phyloP scores from a whole-genome alignment of 305 asterid species.

The Fraxinus xanthoxyloides region DNA sequence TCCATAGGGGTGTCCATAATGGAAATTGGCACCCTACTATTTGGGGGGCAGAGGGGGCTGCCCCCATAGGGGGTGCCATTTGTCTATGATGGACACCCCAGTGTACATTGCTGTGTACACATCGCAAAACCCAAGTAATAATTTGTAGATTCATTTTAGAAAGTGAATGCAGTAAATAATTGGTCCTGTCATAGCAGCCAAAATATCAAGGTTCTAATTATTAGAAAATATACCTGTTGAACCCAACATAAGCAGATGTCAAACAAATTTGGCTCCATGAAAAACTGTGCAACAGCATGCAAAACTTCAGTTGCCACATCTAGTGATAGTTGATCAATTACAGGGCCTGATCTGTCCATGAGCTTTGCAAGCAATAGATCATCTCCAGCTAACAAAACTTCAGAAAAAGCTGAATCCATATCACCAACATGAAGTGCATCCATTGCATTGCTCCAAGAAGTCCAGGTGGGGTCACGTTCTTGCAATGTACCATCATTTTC shows the following conservation, averaged over 20 bases:
- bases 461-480: conserved; percentile 86
- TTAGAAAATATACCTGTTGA: conserved; percentile 71
- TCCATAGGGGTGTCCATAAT: too few relatives aligned
- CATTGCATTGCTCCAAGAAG: conserved; percentile 93
- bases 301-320: conserved; percentile 76
- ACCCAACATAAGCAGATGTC: conserved; percentile 85
- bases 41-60: too few relatives aligned
- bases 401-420: conserved; percentile 84
- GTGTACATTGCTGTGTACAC: too few relatives aligned
- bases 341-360: conserved; percentile 96
- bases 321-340: conserved; percentile 74
- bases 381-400: conserved; percentile 78
- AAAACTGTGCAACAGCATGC: conserved; percentile 73
- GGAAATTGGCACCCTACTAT: too few relatives aligned
- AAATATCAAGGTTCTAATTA: background rate
- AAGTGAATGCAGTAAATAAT: background rate
- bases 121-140: too few relatives aligned
- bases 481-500: conserved; percentile 63
- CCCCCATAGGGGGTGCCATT: too few relatives aligned
- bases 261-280: conserved; percentile 67
- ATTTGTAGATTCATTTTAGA: background rate
- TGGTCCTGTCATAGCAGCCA: background rate
- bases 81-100: too few relatives aligned
- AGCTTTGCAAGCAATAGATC: conserved; percentile 86
- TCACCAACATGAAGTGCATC: conserved; percentile 86